Conservation (phyloP, 129 eudicot genomes). For the Flaveria ramosissima region DNA sequence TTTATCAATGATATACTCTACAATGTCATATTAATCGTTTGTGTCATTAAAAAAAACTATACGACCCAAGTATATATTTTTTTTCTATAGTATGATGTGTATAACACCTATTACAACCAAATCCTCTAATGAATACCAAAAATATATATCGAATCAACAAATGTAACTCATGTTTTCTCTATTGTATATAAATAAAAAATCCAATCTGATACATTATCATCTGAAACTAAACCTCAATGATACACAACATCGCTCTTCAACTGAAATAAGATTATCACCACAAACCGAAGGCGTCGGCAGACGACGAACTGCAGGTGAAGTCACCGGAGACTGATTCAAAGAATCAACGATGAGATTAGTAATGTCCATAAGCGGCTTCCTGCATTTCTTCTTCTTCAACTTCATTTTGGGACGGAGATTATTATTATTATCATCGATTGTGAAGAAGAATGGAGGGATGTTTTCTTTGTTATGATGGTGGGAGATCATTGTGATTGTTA, state of each 20-base stretch:
- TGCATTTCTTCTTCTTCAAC: background rate
- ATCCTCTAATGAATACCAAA: background rate
- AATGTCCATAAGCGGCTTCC: background rate
- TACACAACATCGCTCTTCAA: background rate
- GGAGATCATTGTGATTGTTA: background rate
- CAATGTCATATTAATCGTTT: too few relatives aligned
- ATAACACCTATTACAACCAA: too few relatives aligned
- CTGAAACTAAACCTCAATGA: constrained; percentile 23
- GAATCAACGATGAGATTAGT: background rate
- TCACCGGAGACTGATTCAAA: background rate
- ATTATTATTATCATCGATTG: background rate
- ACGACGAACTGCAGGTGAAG: background rate
- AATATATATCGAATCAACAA: background rate
- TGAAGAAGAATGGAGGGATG: background rate
- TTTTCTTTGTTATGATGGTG: background rate
- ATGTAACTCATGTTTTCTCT: background rate
- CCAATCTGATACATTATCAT: constrained; percentile 2
- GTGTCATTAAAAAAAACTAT: too few relatives aligned
- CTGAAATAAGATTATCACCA: background rate
- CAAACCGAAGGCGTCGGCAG: background rate
- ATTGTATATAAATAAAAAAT: background rate
- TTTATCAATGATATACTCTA: too few relatives aligned
- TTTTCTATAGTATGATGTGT: too few relatives aligned
- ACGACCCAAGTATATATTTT: too few relatives aligned
- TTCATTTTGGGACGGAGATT: background rate